phyloP scores from a whole-genome alignment of 2,329 filamentous ascomycete species.

The Amphichorda felina region DNA sequence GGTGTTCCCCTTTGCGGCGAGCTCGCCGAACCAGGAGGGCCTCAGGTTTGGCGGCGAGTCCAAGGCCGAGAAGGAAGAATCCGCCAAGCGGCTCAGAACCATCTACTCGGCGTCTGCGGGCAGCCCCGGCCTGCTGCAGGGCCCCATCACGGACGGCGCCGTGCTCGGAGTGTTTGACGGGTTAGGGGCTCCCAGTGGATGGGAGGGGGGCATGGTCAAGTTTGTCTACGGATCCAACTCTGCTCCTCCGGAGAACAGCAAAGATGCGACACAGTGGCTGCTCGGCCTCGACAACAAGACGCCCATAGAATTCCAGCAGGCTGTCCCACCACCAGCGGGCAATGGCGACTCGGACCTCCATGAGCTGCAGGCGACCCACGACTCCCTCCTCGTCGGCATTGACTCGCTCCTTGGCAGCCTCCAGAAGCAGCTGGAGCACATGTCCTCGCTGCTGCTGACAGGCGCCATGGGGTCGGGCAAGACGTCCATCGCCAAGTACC shows the following conservation, averaged over 20 bases:
- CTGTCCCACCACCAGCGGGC: conserved; percentile 58
- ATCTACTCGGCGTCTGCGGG: conserved; percentile 48
- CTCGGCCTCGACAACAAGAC: conserved; percentile 65
- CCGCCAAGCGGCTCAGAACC: conserved; percentile 56
- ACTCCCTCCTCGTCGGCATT: conserved; percentile 68
- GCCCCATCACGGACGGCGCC: conserved; percentile 82
- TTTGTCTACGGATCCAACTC: conserved; percentile 44
- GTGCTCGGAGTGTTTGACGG: conserved; percentile 50
- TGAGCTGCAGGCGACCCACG: conserved; percentile 43
- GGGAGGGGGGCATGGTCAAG: conserved; percentile 74
- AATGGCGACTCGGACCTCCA: conserved; percentile 28
- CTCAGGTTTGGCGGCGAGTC: conserved; percentile 84
- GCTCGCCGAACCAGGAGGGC: conserved; percentile 46
- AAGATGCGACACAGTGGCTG: conserved; percentile 54
- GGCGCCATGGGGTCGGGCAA: conserved; percentile 88
- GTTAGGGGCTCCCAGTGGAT: conserved; percentile 44
- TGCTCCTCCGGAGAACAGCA: conserved; percentile 25
- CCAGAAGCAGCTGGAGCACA: conserved; percentile 64
- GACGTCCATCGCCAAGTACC: conserved; percentile 62
- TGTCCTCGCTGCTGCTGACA: conserved; percentile 81
- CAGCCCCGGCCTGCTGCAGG: conserved; percentile 53
- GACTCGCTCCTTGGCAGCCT: conserved; percentile 64
- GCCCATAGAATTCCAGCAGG: conserved; percentile 62
- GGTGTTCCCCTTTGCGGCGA: conserved; percentile 65
- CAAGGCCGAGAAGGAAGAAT: conserved; percentile 70